Percentiles rank a stretch among this genome's conserved stretches.
phyloP scores from a whole-genome alignment of 140 eudicot genomes.

The Stevia rebaudiana region DNA sequence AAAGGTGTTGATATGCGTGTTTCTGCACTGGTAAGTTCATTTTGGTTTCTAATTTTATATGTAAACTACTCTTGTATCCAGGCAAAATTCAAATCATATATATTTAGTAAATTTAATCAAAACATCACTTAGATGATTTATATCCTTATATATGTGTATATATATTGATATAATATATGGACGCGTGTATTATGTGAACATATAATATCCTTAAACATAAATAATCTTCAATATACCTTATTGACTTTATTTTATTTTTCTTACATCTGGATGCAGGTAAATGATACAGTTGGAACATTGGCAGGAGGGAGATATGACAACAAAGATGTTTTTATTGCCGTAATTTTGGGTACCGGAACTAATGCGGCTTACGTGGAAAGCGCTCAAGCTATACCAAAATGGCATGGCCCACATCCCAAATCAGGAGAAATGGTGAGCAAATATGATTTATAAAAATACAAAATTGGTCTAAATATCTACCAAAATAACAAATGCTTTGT shows the following conservation, averaged over 20 bases:
- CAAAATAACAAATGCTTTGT: too few species aligned
- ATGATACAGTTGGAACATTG: constrained; percentile 87
- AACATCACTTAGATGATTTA: not conserved
- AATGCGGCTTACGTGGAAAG: constrained; percentile 96
- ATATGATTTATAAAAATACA: too few species aligned
- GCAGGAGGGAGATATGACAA: constrained; percentile 76
- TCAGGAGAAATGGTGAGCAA: constrained; percentile 84
- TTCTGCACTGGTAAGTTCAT: constrained; percentile 62
- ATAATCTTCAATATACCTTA: too few species aligned
- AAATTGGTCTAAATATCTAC: too few species aligned
- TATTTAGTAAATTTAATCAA: not conserved
- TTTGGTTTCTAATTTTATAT: constrained; percentile 1
- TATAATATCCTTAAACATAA: too few species aligned
- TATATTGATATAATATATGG: not conserved
- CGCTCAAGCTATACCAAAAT: constrained; percentile 80
- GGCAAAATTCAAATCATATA: not conserved
- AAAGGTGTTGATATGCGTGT: constrained; percentile 68
- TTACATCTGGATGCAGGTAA: constrained; percentile 41
- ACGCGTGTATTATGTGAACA: too few species aligned
- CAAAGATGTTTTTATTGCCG: constrained; percentile 61
- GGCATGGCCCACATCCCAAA: constrained; percentile 81
- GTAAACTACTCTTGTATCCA: not conserved
- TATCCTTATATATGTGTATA: not conserved
- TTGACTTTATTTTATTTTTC: not conserved
- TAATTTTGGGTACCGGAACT: constrained; percentile 87